A percentile compares a stretch with the other conserved stretches of the same genome.
Conservation (phyloP, 2,329 filamentous ascomycete species). For the Fusarium lyarnte region DNA sequence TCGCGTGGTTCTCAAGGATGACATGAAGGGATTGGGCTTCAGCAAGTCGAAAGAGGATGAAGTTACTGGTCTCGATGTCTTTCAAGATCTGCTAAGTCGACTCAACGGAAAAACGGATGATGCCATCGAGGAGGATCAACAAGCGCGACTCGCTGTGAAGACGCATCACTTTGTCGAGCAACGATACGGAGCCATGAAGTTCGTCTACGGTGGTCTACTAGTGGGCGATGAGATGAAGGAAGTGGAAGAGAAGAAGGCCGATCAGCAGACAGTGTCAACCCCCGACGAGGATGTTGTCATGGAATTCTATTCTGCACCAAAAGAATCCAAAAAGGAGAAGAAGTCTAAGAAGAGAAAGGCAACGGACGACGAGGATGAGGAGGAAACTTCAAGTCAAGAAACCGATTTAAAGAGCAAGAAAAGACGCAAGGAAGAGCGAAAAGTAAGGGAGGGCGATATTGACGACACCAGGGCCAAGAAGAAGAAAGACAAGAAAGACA, state of each 20-base stretch:
- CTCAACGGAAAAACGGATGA: conserved; percentile 87
- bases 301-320: conserved; percentile 34
- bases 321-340: conserved; percentile 53
- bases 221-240: conserved; percentile 66
- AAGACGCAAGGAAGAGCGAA: conserved; percentile 50
- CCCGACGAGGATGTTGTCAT: conserved; percentile 35
- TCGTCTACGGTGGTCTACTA: conserved; percentile 84
- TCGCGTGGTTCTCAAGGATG: conserved; percentile 85
- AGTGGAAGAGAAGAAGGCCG: conserved; percentile 35
- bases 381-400: conserved; percentile 45
- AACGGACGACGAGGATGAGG: conserved; percentile 49
- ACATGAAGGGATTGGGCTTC: conserved; percentile 89
- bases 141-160: conserved; percentile 74
- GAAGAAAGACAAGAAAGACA: conserved; percentile 52
- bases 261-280: conserved; percentile 12
- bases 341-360: conserved; percentile 62
- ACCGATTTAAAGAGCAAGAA: conserved; percentile 50
- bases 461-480: conserved; percentile 38
- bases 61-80: conserved; percentile 85
- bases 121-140: conserved; percentile 75
- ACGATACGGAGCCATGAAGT: conserved; percentile 83
- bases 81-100: conserved; percentile 86
- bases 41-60: conserved; percentile 78
- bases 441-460: conserved; percentile 44
- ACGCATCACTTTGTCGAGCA: conserved; percentile 77